Conservation (phyloP, 2,329 filamentous ascomycete species). For the Colletotrichum gloeosporioides region DNA sequence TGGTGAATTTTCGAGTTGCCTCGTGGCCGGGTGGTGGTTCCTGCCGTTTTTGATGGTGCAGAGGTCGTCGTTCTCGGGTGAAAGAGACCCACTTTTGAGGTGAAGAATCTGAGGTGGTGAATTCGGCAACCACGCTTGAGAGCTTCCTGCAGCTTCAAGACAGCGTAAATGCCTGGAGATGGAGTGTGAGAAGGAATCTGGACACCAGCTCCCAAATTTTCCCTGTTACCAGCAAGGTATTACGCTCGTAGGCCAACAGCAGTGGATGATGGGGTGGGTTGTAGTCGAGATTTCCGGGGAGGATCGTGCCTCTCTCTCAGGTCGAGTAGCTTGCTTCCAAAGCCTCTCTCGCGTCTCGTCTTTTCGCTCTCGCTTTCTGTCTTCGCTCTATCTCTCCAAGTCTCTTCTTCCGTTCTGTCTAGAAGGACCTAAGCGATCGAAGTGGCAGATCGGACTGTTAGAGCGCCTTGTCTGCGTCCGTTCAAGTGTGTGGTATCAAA, state of each 20-base stretch:
- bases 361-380: not conserved
- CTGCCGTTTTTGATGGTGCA: constrained; percentile 1
- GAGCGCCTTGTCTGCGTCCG: constrained; percentile 13
- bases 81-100: constrained; percentile 5
- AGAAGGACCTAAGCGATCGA: constrained; percentile 18
- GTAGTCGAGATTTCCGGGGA: not conserved
- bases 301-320: not conserved
- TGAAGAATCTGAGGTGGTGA: not conserved
- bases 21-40: not conserved
- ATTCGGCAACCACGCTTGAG: not conserved
- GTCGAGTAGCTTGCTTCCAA: constrained; percentile 8
- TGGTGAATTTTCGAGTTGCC: not conserved
- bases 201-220: not conserved
- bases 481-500: constrained; percentile 12
- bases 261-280: not conserved
- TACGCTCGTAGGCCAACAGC: constrained; percentile 10
- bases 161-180: not conserved
- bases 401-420: constrained; percentile 18
- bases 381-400: not conserved
- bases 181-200: not conserved
- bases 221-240: constrained; percentile 9
- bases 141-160: not conserved
- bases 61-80: not conserved
- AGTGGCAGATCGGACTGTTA: constrained; percentile 1
- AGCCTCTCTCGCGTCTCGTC: not conserved